These are phyloP conservation scores for Microdochium trichocladiopsis DNA, from an alignment of 2,329 filamentous ascomycete species.

Conservation along the genomic window DNA sequence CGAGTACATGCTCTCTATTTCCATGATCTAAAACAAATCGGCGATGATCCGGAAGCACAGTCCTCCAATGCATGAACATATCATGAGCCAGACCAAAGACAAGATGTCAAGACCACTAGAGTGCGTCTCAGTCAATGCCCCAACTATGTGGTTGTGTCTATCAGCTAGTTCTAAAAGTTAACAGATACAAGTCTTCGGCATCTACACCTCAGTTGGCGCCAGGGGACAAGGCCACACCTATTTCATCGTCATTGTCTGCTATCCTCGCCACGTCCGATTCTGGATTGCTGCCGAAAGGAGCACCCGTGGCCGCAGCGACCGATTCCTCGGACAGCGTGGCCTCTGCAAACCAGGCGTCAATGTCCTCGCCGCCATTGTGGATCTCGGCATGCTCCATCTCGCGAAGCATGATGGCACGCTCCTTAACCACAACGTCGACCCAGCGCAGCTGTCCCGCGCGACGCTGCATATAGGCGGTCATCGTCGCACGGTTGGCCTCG, in stretches of 20 bases:
- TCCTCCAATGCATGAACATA: too few relatives aligned
- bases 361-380: slow-evolving; percentile 22
- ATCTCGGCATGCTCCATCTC: slow-evolving; percentile 35
- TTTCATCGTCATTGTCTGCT: background rate
- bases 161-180: too few relatives aligned
- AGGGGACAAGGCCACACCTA: background rate
- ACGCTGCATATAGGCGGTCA: slow-evolving; percentile 21
- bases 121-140: too few relatives aligned
- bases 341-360: slow-evolving; percentile 16
- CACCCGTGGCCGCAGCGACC: background rate
- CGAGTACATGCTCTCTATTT: too few relatives aligned
- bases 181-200: background rate
- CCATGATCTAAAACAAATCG: too few relatives aligned
- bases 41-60: too few relatives aligned
- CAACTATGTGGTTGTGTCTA: too few relatives aligned
- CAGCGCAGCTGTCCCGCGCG: slow-evolving; percentile 38
- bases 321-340: background rate
- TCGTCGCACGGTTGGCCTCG: slow-evolving; percentile 16
- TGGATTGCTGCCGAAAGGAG: background rate
- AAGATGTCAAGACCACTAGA: too few relatives aligned
- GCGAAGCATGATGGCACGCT: slow-evolving; percentile 33
- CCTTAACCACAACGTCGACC: slow-evolving; percentile 34
- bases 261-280: too few relatives aligned
- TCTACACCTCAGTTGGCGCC: background rate
- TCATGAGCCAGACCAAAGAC: too few relatives aligned